Base-by-base conservation (phyloP, 495 filamentous ascomycete species). In the Lindgomyces ingoldianus region DNA sequence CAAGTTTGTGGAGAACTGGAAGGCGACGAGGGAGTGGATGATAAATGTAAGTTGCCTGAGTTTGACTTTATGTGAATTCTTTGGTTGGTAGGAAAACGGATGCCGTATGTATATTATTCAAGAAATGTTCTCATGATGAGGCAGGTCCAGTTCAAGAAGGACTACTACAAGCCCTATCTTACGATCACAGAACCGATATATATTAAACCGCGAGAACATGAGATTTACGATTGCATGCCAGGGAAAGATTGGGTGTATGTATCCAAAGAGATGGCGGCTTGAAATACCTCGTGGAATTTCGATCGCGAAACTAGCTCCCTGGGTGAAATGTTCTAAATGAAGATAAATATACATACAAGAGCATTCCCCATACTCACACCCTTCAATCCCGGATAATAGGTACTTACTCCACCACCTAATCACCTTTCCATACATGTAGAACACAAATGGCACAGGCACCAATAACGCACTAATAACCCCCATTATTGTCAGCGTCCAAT, bases 401-500 rank as follows among this genome's bases (percentile, higher is more conserved):
- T 77, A 81, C 61, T 75, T 77, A 62, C 79, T 82, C 70, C 75
- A 73, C 39, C 67, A 63, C 55, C 83, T 71, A 67, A 85, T 81
- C 48, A 57, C 65, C 3, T 70, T 69, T 0, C 83, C 84, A 63
- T 78, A 86, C 11, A 65, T 64, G 60, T 78, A 84, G 54, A 86
- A 80, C 0, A 81, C 64, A 71, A 81, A 85, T 36, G 84, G 84
- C 42, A 85, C 72, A 14, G 80, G 79, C 12, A 79, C 78, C 71
- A 85, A 72, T 8, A 83, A 44, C 2, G 74, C 74, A 70, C 79
- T 82, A 16, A 87, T 75, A 39, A 68, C 70, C 0, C 71, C 85
- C 56, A 86, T 64, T 22, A 87, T 81, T 18, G 81, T 85, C 46
- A 85, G 64, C 0, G 84, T 85, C 67, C 75, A 86, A 58, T 81